Conservation (phyloP, 768 basidiomycete species). For the Mycena capillaripes region DNA sequence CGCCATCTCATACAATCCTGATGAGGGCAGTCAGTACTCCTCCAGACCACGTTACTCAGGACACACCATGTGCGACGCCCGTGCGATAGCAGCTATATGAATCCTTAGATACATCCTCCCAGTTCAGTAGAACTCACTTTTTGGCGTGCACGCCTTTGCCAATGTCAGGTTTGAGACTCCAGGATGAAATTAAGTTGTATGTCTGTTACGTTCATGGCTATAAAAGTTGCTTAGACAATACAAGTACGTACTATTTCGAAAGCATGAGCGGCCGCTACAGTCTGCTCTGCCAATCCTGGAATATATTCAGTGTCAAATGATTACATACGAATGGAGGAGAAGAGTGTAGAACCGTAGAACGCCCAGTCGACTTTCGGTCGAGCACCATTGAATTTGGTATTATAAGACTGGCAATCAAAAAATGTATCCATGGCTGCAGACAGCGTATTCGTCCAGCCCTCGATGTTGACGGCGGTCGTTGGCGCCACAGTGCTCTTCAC, state of each 20-base stretch:
- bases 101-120: not conserved
- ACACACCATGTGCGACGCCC: slow-evolving; percentile 30
- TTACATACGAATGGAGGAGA: no score
- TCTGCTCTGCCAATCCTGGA: slow-evolving; percentile 42
- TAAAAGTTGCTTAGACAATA: slow-evolving; percentile 2
- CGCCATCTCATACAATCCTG: slow-evolving; percentile 38
- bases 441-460: slow-evolving; percentile 33
- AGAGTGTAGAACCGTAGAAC: slow-evolving; percentile 40
- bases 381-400: slow-evolving; percentile 13
- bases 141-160: slow-evolving; percentile 40
- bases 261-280: slow-evolving; percentile 42
- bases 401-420: slow-evolving; percentile 45
- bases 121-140: slow-evolving; percentile 33
- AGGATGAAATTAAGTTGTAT: slow-evolving; percentile 44
- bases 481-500: slow-evolving; percentile 29
- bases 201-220: slow-evolving; percentile 26
- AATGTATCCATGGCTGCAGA: slow-evolving; percentile 38
- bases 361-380: slow-evolving; percentile 31
- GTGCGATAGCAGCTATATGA: slow-evolving; percentile 20
- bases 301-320: not conserved
- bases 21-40: not conserved
- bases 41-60: not conserved
- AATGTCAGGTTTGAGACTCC: slow-evolving; percentile 39
- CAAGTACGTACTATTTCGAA: slow-evolving; percentile 38
- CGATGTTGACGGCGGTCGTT: slow-evolving; percentile 19